Evolutionary conservation across 257 asterid species (phyloP).

Genomic region (Ophiorrhiza pumila): DNA sequence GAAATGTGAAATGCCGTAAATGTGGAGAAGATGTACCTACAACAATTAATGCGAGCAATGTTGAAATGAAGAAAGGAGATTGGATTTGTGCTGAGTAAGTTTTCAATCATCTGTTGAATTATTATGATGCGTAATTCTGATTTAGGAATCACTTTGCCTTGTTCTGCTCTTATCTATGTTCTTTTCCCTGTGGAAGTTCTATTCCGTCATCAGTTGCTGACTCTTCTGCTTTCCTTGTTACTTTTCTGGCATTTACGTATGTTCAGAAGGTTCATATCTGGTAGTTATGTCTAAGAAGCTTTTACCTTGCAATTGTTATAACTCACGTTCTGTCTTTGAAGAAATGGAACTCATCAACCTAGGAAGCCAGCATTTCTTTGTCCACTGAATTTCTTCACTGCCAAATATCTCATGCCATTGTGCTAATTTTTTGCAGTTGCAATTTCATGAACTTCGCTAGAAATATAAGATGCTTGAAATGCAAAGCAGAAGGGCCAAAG

Average conservation of each 20-base stretch:
- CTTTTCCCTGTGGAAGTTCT: not conserved
- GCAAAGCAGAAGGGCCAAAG: constrained; percentile 51
- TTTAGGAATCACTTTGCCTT: not conserved
- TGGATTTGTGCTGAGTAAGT: constrained; percentile 37
- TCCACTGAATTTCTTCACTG: not conserved
- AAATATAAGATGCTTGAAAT: constrained; percentile 57
- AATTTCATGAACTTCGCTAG: constrained; percentile 70
- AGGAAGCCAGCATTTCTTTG: not conserved
- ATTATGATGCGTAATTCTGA: not conserved
- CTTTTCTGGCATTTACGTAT: not conserved
- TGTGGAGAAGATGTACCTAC: constrained; percentile 35
- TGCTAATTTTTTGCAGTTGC: constrained; percentile 59
- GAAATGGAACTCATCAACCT: not conserved
- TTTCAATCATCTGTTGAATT: constrained; percentile 4
- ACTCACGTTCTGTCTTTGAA: not conserved
- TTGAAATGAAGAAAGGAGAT: constrained; percentile 41
- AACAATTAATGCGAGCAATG: constrained; percentile 12
- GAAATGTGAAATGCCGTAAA: constrained; percentile 20
- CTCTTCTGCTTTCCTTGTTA: not conserved
- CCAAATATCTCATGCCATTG: constrained; percentile 1
- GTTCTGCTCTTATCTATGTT: not conserved
- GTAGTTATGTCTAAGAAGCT: not conserved
- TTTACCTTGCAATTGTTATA: not conserved
- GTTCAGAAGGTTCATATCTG: not conserved
- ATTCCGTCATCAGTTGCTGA: not conserved